Evolutionary conservation across 306 rosid species (phyloP).

Genomic region (Mucuna pruriens): DNA sequence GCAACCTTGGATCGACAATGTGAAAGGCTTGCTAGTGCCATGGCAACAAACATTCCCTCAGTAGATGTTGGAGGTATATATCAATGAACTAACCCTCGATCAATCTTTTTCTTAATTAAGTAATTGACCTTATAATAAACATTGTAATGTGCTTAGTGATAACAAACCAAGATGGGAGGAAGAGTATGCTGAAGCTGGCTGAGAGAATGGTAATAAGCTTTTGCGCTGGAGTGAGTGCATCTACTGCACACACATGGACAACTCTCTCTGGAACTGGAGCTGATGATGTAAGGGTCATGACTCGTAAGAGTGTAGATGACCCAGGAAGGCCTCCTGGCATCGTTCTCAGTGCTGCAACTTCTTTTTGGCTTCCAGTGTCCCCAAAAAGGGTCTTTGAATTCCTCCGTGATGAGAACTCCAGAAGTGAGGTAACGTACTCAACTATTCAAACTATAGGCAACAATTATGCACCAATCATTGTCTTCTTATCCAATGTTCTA

Average conservation of each 20-base stretch:
- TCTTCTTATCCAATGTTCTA: conserved; percentile 15
- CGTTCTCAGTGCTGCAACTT: conserved; percentile 95
- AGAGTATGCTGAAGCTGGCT: conserved; percentile 93
- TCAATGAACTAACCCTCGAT: neutral
- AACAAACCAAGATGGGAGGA: conserved; percentile 95
- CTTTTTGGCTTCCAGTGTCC: conserved; percentile 97
- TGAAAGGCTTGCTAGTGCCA: conserved; percentile 89
- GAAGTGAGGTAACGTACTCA: conserved; percentile 69
- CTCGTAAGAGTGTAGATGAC: conserved; percentile 94
- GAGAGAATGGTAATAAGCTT: conserved; percentile 99
- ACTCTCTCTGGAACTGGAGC: conserved; percentile 94
- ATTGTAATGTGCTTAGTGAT: conserved; percentile 53
- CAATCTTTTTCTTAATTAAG: neutral
- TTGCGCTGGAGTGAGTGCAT: conserved; percentile 97
- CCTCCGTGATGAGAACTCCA: conserved; percentile 90
- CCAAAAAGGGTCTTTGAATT: conserved; percentile 90
- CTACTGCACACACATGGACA: conserved; percentile 96
- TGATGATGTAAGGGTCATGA: conserved; percentile 95
- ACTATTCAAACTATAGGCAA: neutral
- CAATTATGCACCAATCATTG: conserved; percentile 38
- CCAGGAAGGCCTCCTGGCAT: conserved; percentile 97
- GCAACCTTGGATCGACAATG: conserved; percentile 92
- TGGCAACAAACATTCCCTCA: conserved; percentile 84
- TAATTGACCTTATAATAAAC: neutral
- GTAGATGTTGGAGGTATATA: conserved; percentile 85